A percentile compares a stretch with the other conserved stretches of the same genome.
Evolutionary conservation across 140 eudicot genomes (phyloP).

Genomic region (Stevia rebaudiana): DNA sequence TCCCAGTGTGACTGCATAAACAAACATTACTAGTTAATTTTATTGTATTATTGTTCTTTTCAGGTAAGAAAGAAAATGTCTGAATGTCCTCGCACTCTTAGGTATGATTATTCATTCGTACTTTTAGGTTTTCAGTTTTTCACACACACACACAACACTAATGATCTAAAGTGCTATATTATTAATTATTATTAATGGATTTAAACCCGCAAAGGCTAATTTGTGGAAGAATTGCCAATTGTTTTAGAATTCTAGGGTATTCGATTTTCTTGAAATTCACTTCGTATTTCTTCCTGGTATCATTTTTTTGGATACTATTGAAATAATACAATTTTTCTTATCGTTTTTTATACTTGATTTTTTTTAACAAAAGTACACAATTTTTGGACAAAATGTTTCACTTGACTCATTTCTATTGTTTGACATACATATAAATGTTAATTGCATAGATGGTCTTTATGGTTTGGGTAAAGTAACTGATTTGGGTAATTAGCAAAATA

Average conservation of each 20-base stretch:
- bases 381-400: neutral
- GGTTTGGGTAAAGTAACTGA: too few species aligned
- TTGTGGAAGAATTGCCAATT: neutral
- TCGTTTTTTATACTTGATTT: neutral
- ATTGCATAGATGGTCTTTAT: too few species aligned
- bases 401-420: neutral
- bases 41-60: constrained; percentile 14
- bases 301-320: neutral
- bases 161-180: neutral
- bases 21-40: neutral
- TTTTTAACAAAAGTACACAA: neutral
- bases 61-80: constrained; percentile 83
- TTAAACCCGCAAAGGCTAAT: neutral
- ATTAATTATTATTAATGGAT: neutral
- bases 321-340: neutral
- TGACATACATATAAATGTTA: too few species aligned
- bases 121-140: neutral
- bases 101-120: constrained; percentile 29
- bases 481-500: too few species aligned
- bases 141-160: neutral
- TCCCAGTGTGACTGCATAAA: neutral
- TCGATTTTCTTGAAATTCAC: neutral
- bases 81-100: constrained; percentile 52
- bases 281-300: too few species aligned
- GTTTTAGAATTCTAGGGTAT: neutral